phyloP scores from a whole-genome alignment of 2,329 filamentous ascomycete species.

The Fusarium clavum region DNA sequence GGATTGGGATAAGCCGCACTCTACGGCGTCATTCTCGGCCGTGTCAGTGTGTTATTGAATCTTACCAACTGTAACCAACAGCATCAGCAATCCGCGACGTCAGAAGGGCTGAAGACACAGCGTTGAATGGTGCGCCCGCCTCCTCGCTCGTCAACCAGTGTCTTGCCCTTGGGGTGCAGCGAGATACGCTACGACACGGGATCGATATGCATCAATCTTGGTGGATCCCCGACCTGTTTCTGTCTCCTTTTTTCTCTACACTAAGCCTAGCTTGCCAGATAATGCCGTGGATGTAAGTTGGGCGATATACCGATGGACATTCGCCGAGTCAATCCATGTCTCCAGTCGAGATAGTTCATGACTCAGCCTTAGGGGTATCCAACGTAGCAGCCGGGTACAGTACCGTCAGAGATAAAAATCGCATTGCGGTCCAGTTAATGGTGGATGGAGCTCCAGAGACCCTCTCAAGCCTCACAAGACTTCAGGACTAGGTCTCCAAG shows the following conservation, averaged over 20 bases:
- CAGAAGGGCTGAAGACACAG: slow-evolving; percentile 12
- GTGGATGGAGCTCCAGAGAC: slow-evolving; percentile 5
- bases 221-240: slow-evolving; percentile 19
- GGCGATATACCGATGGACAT: slow-evolving; percentile 28
- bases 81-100: slow-evolving; percentile 23
- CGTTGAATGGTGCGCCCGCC: slow-evolving; percentile 1
- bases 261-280: slow-evolving; percentile 17
- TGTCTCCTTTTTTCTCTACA: not conserved
- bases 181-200: not conserved
- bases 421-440: slow-evolving; percentile 5
- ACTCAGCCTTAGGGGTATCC: slow-evolving; percentile 10
- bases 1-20: slow-evolving; percentile 40
- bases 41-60: slow-evolving; percentile 37
- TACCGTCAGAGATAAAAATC: slow-evolving; percentile 3
- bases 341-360: slow-evolving; percentile 6
- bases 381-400: slow-evolving; percentile 20
- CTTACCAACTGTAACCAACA: slow-evolving; percentile 17
- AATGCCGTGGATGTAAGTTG: slow-evolving; percentile 33
- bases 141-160: slow-evolving; percentile 14
- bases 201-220: slow-evolving; percentile 15
- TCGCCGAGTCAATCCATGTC: slow-evolving; percentile 30
- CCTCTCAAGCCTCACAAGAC: slow-evolving; percentile 10
- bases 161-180: slow-evolving; percentile 7
- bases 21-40: slow-evolving; percentile 44
- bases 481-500: slow-evolving; percentile 12